Conservation (phyloP, 345 rosid genomes). For the Garcia nutans region DNA sequence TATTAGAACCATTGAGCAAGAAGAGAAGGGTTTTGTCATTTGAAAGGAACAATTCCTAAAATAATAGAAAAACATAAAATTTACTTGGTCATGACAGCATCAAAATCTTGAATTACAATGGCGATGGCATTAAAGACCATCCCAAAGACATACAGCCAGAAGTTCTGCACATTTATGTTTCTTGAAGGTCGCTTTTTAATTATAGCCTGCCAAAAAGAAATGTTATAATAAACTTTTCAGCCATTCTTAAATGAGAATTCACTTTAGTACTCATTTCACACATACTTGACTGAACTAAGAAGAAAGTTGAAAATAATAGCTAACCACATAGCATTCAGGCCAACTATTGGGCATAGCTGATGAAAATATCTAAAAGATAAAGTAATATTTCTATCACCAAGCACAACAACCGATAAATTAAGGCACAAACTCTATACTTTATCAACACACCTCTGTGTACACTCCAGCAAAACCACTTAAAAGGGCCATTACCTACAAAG, state of each 20-base stretch:
- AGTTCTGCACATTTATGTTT: constrained; percentile 91
- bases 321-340: neutral
- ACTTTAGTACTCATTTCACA: neutral
- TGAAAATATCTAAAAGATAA: neutral
- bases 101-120: constrained; percentile 85
- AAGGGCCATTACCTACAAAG: constrained; percentile 89
- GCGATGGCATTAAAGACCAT: constrained; percentile 94
- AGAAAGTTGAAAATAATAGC: no score
- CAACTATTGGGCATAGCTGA: constrained; percentile 3
- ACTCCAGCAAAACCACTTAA: constrained; percentile 97
- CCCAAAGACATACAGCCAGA: constrained; percentile 93
- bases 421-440: constrained; percentile 7
- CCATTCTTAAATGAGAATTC: constrained; percentile 11
- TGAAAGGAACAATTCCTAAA: neutral
- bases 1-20: neutral
- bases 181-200: constrained; percentile 90
- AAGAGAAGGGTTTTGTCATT: neutral
- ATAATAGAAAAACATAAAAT: constrained; percentile 21
- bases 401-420: constrained; percentile 12
- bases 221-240: neutral
- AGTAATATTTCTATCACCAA: neutral
- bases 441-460: constrained; percentile 72
- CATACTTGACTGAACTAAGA: neutral
- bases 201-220: constrained; percentile 72
- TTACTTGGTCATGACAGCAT: constrained; percentile 83